Conservation (phyloP, 2,329 filamentous ascomycete genomes). For the Colletotrichum lentis region DNA sequence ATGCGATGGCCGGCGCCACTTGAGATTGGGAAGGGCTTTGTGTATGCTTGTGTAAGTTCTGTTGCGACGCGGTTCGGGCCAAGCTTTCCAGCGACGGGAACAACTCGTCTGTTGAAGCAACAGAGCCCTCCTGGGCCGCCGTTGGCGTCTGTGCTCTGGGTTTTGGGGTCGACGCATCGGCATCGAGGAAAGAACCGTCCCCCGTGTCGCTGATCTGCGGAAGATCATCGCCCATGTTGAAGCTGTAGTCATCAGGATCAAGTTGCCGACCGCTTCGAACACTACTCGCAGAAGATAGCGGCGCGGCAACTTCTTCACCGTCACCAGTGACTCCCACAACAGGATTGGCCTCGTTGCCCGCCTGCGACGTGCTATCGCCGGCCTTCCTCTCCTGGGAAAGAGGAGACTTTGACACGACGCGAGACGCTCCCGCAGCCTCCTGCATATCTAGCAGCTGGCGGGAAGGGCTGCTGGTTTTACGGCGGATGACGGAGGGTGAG, state of each 20-base stretch:
- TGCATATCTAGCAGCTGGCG: conserved; percentile 44
- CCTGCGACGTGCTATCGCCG: background rate
- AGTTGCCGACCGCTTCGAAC: conserved; percentile 60
- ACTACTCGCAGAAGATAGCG: conserved; percentile 53
- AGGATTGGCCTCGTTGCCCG: background rate
- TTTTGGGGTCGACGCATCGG: conserved; percentile 16
- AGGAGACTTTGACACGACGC: conserved; percentile 28
- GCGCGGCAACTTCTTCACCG: conserved; percentile 44
- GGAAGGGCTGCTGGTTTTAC: conserved; percentile 44
- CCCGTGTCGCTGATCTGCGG: conserved; percentile 19
- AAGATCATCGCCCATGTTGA: conserved; percentile 47
- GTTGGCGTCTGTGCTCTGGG: conserved; percentile 18
- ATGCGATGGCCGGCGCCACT: conserved; percentile 41
- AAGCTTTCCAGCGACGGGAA: conserved; percentile 49
- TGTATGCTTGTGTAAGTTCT: conserved; percentile 42
- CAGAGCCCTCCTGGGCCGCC: conserved; percentile 8
- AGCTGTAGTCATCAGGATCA: conserved; percentile 51
- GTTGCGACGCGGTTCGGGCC: conserved; percentile 54
- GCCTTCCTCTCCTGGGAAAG: conserved; percentile 24
- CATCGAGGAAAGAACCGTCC: conserved; percentile 17
- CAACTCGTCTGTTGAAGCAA: conserved; percentile 41
- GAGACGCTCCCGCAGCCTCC: conserved; percentile 19
- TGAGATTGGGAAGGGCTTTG: conserved; percentile 46
- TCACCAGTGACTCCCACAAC: conserved; percentile 9
- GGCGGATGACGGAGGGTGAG: conserved; percentile 48